These are phyloP conservation scores for Magnolia officinalis DNA, from an alignment of 164 flowering plant genomes.

Conservation along the genomic window DNA sequence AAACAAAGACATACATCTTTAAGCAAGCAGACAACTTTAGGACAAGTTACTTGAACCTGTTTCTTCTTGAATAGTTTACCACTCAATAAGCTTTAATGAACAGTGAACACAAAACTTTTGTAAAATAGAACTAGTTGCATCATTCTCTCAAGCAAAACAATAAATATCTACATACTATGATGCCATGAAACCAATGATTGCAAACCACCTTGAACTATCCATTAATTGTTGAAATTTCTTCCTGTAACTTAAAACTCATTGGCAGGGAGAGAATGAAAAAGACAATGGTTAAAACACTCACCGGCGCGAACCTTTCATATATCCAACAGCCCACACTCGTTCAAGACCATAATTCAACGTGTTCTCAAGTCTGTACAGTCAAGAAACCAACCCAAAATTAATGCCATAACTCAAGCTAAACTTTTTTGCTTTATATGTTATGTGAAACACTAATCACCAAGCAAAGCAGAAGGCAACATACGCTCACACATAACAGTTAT, in stretches of 20 bases:
- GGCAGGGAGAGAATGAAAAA: neutral
- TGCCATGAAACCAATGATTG: neutral
- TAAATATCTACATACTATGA: neutral
- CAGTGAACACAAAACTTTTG: neutral
- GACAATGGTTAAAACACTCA: conserved; percentile 24
- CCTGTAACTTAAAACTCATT: neutral
- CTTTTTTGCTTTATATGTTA: too few species aligned
- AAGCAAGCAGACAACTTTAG: neutral
- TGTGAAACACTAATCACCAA: neutral
- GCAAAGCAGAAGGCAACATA: neutral
- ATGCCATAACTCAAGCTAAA: neutral
- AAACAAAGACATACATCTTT: neutral
- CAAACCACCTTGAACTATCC: neutral
- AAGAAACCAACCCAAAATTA: neutral
- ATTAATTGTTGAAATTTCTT: neutral
- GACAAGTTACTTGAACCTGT: neutral
- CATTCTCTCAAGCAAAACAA: neutral
- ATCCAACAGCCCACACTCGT: conserved; percentile 94
- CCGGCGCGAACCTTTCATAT: conserved; percentile 78
- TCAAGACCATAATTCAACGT: conserved; percentile 91
- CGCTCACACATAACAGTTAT: neutral
- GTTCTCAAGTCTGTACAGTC: conserved; percentile 71
- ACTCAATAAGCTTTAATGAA: too few species aligned
- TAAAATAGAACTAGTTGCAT: neutral
- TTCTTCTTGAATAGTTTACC: neutral